Percentiles rank a stretch among this genome's conserved stretches.
phyloP scores from a whole-genome alignment of 2,329 filamentous ascomycete species.

The Metarhizium guizhouense region DNA sequence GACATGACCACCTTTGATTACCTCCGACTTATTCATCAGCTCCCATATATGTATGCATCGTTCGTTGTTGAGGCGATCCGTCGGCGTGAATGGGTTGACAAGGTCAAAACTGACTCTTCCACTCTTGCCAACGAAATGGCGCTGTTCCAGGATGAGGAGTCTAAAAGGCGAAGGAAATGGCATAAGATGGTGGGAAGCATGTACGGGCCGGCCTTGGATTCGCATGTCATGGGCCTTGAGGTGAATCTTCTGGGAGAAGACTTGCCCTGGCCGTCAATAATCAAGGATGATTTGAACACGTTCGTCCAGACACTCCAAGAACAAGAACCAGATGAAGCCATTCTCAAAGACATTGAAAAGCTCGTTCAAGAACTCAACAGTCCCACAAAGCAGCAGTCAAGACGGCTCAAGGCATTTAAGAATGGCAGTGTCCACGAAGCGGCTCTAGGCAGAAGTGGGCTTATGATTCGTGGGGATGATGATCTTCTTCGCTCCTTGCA shows the following conservation, averaged over 20 bases:
- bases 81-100: slow-evolving; percentile 84
- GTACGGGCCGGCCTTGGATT: slow-evolving; percentile 59
- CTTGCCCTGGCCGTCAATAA: slow-evolving; percentile 69
- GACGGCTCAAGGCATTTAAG: slow-evolving; percentile 87
- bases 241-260: slow-evolving; percentile 76
- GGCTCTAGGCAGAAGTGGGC: slow-evolving; percentile 75
- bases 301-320: slow-evolving; percentile 60
- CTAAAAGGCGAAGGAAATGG: slow-evolving; percentile 83
- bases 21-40: slow-evolving; percentile 67
- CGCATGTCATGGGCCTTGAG: slow-evolving; percentile 67
- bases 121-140: slow-evolving; percentile 90
- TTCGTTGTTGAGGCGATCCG: slow-evolving; percentile 79
- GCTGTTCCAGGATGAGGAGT: slow-evolving; percentile 84
- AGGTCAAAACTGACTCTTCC: slow-evolving; percentile 78
- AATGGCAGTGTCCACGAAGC: slow-evolving; percentile 91
- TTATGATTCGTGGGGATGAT: slow-evolving; percentile 80
- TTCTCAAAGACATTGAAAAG: slow-evolving; percentile 65
- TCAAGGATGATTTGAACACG: slow-evolving; percentile 65
- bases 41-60: slow-evolving; percentile 85
- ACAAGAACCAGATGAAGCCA: slow-evolving; percentile 54
- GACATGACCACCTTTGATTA: slow-evolving; percentile 74
- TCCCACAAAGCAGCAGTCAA: slow-evolving; percentile 78
- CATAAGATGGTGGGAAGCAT: slow-evolving; percentile 73
- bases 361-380: slow-evolving; percentile 70
- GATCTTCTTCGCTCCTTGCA: slow-evolving; percentile 70